Evolutionary conservation across 257 asterid species (phyloP), one percentile per base, ranked within the genome.

Genomic region (Forsythia suspensa): DNA sequence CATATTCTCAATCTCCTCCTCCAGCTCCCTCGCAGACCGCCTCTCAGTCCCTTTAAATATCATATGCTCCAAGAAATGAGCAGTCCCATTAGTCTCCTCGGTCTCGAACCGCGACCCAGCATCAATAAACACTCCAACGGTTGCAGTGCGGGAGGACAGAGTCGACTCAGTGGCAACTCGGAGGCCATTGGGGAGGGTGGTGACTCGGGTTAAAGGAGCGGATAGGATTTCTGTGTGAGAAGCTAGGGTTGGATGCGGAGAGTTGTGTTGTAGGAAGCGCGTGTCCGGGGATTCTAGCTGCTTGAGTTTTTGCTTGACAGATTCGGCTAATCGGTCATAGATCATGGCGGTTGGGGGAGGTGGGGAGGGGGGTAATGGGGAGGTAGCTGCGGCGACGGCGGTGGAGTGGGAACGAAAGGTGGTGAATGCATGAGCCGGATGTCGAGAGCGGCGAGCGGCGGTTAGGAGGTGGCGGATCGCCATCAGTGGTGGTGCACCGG

Each of bases 1-100:
- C 92, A 95, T 92, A 80, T 95, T 91, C 92, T 95, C 99, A 88
- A 95, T 90, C 89, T 93, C 97, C 89, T 96, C 97, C 88, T 96
- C 99, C 89, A 96, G 78, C 3, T 77, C 85, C 80, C 96, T 84
- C 42, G 97, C 90, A 2, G 76, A 80, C 80, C 99, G 84, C 86
- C 73, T 90, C 84, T 88, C 87, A 37, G 99, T 94, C 39, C 99
- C 99, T 90, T 96, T 96, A 76, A 96, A 96, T 69, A 96, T 96
- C 99, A 96, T 94, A 78, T 96, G 99, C 86, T 96, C 99, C 76
- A 96, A 83, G 77, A 96, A 96, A 81, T 96, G 99, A 0, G 99
- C 98, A 3, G 98, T 96, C 52, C 99, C 99, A 39, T 84, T 96
- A 20, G 93, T 80, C 77, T 90, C 96, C 0, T 90, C 97, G 24